Conservation (phyloP, 1,139 yeast genomes). For the Debaryomyces coudertii region DNA sequence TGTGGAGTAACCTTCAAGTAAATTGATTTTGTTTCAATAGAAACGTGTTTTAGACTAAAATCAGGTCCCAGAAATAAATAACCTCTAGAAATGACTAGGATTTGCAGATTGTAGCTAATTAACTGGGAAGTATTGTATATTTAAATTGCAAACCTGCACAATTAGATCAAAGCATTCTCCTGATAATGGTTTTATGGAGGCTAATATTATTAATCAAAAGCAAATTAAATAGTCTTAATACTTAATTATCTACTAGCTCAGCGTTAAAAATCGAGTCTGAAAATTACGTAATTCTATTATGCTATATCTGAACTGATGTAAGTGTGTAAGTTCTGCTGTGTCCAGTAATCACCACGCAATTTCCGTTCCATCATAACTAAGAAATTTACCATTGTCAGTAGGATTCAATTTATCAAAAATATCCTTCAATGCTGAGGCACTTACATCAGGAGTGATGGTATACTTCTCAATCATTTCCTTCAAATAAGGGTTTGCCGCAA, state of each 20-base stretch:
- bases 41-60: not conserved
- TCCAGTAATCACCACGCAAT: conserved; percentile 11
- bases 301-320: not conserved
- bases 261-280: not conserved
- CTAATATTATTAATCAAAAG: too few species aligned
- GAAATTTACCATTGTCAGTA: conserved; percentile 15
- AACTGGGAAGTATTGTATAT: too few species aligned
- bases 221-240: not conserved
- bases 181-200: not conserved
- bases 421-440: conserved; percentile 10
- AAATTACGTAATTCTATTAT: not conserved
- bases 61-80: too few species aligned
- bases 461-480: not conserved
- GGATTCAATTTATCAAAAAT: conserved; percentile 12
- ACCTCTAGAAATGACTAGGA: too few species aligned
- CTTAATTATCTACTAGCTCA: not conserved
- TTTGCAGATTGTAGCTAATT: too few species aligned
- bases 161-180: not conserved
- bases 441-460: conserved; percentile 13
- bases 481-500: not conserved
- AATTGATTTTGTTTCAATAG: not conserved
- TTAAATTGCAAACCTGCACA: too few species aligned
- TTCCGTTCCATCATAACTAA: conserved; percentile 16
- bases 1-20: not conserved
- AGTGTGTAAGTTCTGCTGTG: not conserved